Conservation (phyloP, 2,329 filamentous ascomycete genomes). For the Sarocladium oryzae region DNA sequence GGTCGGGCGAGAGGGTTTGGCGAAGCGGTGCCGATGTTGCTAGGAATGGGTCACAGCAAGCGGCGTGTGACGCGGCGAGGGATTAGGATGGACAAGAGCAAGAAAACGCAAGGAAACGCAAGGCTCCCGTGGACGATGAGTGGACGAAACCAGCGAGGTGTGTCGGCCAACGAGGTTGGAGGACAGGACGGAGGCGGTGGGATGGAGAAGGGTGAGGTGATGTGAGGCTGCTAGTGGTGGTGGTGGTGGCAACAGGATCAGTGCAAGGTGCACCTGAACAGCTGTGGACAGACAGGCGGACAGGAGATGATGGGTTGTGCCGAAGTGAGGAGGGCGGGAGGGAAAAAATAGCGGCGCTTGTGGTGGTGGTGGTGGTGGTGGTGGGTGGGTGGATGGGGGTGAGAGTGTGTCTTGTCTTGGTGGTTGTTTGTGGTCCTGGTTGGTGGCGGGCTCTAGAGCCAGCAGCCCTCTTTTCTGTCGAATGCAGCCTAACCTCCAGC, state of each 20-base stretch:
- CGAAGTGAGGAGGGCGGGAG: conserved; percentile 3
- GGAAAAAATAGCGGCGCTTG: conserved; percentile 6
- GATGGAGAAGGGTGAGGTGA: not conserved
- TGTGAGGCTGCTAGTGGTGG: conserved; percentile 1
- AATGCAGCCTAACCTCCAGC: conserved; percentile 5
- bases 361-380: not conserved
- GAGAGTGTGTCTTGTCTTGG: not conserved
- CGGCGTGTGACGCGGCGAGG: conserved; percentile 1
- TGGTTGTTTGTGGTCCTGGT: not conserved
- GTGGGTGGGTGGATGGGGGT: not conserved
- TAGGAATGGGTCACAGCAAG: not conserved
- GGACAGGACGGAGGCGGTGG: conserved; percentile 3
- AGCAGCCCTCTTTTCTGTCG: not conserved
- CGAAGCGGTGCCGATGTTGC: not conserved
- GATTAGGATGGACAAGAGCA: not conserved
- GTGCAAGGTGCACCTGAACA: not conserved
- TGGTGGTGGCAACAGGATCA: conserved; percentile 4
- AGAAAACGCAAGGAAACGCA: too few species aligned
- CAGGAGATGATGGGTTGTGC: conserved; percentile 6
- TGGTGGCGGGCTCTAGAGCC: conserved; percentile 2
- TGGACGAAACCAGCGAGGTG: not conserved
- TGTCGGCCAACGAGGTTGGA: conserved; percentile 7
- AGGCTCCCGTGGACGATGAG: conserved; percentile 5
- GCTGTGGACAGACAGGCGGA: conserved; percentile 6
- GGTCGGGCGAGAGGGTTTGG: conserved; percentile 2